Conservation (phyloP, 1,139 yeast species). For the Hemisphaericaspora xylanilytica region DNA sequence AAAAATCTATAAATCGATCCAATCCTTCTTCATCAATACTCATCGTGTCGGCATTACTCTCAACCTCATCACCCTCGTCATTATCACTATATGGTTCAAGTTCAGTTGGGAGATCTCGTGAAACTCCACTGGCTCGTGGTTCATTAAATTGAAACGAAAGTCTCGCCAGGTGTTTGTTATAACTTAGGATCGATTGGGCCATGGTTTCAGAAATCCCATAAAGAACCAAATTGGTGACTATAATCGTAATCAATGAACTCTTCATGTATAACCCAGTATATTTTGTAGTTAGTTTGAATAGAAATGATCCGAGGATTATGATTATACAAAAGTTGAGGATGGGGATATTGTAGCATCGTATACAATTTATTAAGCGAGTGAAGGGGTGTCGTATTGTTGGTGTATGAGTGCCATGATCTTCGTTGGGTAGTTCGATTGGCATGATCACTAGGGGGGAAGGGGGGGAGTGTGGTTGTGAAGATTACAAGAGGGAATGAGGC, state of each 20-base stretch:
- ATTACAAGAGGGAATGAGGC: too few species aligned
- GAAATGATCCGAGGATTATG: constrained; percentile 43
- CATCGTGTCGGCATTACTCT: constrained; percentile 1
- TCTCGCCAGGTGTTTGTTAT: constrained; percentile 25
- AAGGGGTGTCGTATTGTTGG: constrained; percentile 14
- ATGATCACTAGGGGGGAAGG: too few species aligned
- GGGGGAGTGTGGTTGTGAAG: too few species aligned
- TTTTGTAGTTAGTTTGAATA: constrained; percentile 52
- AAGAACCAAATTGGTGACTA: constrained; percentile 76
- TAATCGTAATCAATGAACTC: constrained; percentile 71
- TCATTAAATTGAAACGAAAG: constrained; percentile 23
- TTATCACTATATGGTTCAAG: constrained; percentile 10
- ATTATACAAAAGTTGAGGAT: constrained; percentile 54
- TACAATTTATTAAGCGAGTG: constrained; percentile 31
- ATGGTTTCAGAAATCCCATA: constrained; percentile 87
- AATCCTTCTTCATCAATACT: constrained; percentile 28
- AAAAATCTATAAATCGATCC: constrained; percentile 36
- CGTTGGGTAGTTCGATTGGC: constrained; percentile 25
- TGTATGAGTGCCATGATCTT: constrained; percentile 4
- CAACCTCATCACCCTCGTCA: constrained; percentile 11
- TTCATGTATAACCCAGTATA: constrained; percentile 65
- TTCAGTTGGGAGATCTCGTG: constrained; percentile 9
- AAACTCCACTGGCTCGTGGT: constrained; percentile 6
- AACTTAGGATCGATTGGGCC: constrained; percentile 69
- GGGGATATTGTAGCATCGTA: constrained; percentile 46